Evolutionary conservation across 2,329 filamentous ascomycete genomes (phyloP).

Genomic region (Trichophyton rubrum): DNA sequence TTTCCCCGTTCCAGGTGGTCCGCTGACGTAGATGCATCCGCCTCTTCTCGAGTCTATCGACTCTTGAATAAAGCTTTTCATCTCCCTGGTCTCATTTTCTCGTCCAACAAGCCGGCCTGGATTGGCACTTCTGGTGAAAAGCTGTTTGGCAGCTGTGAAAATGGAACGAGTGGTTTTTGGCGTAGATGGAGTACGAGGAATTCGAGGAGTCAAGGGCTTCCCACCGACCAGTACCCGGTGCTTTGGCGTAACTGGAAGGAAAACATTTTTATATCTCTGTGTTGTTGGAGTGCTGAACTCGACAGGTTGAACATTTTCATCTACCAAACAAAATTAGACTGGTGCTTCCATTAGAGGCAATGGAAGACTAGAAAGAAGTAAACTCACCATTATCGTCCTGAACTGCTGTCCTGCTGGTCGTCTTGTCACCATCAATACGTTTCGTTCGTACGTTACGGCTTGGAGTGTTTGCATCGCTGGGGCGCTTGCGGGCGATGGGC

Average conservation of each 20-base stretch:
- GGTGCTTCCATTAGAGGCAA: neutral
- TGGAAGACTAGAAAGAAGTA: neutral
- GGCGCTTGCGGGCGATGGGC: conserved; percentile 16
- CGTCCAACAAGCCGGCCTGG: conserved; percentile 67
- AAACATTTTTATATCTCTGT: conserved; percentile 56
- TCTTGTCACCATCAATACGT: conserved; percentile 33
- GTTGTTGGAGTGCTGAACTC: conserved; percentile 37
- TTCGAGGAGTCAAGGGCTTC: conserved; percentile 63
- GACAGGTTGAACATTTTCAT: conserved; percentile 33
- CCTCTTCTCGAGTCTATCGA: conserved; percentile 49
- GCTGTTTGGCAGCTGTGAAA: conserved; percentile 74
- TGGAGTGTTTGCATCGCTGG: conserved; percentile 13
- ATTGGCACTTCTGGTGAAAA: conserved; percentile 69
- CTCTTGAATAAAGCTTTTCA: conserved; percentile 56
- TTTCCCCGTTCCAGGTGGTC: conserved; percentile 91
- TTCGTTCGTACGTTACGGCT: conserved; percentile 36
- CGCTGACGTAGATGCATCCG: conserved; percentile 88
- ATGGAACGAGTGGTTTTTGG: conserved; percentile 55
- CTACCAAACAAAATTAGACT: conserved; percentile 14
- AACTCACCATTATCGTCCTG: conserved; percentile 27
- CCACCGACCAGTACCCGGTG: conserved; percentile 69
- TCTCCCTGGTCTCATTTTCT: conserved; percentile 53
- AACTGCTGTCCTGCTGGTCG: conserved; percentile 34
- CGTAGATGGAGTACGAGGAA: conserved; percentile 61
- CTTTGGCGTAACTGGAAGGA: conserved; percentile 66